These are phyloP conservation scores for Glarea lozoyensis DNA, from an alignment of 495 filamentous ascomycete species.

Conservation along the genomic window DNA sequence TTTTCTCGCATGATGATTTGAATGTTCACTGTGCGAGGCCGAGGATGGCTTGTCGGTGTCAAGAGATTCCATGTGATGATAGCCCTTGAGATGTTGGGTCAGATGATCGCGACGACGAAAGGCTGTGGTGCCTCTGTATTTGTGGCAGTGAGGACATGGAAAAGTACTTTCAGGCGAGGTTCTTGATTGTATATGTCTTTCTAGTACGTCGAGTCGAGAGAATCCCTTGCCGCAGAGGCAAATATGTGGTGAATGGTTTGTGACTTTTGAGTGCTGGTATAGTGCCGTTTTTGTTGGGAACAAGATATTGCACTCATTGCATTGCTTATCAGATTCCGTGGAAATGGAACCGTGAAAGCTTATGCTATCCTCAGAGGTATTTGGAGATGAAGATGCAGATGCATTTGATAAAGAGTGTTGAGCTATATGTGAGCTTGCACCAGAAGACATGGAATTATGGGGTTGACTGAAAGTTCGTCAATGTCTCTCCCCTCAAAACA, in stretches of 20 bases:
- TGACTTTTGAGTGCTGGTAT: neutral
- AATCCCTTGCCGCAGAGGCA: slow-evolving; percentile 22
- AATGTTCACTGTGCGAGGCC: no score
- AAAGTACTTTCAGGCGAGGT: slow-evolving; percentile 9
- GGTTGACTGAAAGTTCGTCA: no score
- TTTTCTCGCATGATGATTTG: no score
- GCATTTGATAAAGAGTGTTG: no score
- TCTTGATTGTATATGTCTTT: slow-evolving; percentile 19
- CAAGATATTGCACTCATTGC: slow-evolving; percentile 13
- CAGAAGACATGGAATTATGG: no score
- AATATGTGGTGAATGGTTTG: slow-evolving; percentile 6
- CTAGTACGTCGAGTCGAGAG: slow-evolving; percentile 20
- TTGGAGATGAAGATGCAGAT: no score
- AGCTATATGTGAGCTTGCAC: no score
- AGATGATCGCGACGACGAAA: slow-evolving; percentile 30
- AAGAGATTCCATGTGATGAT: slow-evolving; percentile 21
- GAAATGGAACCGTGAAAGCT: neutral
- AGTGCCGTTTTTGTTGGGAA: neutral
- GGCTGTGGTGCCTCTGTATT: slow-evolving; percentile 22
- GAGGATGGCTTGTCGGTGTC: slow-evolving; percentile 7
- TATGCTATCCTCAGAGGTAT: neutral
- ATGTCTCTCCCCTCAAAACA: no score
- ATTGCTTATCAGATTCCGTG: neutral
- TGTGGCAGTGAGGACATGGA: slow-evolving; percentile 25
- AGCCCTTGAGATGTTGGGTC: slow-evolving; percentile 25